Evolutionary conservation across 2,329 filamentous ascomycete genomes (phyloP).

Genomic region (Xylariaceae sp.): DNA sequence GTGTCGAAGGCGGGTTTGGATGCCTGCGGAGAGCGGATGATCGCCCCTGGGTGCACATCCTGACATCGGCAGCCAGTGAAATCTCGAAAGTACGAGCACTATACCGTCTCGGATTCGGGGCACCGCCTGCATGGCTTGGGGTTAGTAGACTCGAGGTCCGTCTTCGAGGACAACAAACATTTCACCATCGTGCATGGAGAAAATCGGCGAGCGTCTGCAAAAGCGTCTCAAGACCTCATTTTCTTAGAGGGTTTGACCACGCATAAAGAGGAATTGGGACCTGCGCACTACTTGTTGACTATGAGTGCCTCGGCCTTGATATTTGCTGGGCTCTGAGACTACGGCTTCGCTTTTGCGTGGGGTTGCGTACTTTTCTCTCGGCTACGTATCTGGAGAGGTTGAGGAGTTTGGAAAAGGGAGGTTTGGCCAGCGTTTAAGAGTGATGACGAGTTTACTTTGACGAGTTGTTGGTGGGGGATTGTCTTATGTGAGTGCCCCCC

Average conservation of each 20-base stretch:
- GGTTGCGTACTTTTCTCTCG: conserved; percentile 33
- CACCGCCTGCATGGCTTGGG: neutral
- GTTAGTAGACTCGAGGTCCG: neutral
- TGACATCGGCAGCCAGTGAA: conserved; percentile 25
- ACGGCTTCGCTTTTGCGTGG: conserved; percentile 41
- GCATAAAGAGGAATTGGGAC: conserved; percentile 24
- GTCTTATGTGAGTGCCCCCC: conserved; percentile 26
- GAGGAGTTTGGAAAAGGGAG: conserved; percentile 33
- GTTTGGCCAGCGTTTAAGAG: conserved; percentile 34
- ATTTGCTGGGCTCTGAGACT: conserved; percentile 44
- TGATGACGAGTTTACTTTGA: conserved; percentile 36
- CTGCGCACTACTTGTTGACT: conserved; percentile 14
- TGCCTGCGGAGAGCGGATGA: conserved; percentile 30
- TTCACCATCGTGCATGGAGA: conserved; percentile 19
- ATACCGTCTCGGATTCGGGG: conserved; percentile 6
- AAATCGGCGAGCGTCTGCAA: conserved; percentile 26
- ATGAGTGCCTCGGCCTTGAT: conserved; percentile 31
- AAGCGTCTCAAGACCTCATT: conserved; percentile 27
- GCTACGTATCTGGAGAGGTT: conserved; percentile 32
- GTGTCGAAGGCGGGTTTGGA: conserved; percentile 34
- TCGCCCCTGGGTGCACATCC: conserved; percentile 32
- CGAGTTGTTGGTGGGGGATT: conserved; percentile 30
- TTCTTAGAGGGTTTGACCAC: conserved; percentile 30
- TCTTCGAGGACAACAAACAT: conserved; percentile 8
- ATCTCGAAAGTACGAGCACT: conserved; percentile 9